Base-by-base conservation (phyloP, 2,329 filamentous ascomycete genomes). In the Fusarium sp. region DNA sequence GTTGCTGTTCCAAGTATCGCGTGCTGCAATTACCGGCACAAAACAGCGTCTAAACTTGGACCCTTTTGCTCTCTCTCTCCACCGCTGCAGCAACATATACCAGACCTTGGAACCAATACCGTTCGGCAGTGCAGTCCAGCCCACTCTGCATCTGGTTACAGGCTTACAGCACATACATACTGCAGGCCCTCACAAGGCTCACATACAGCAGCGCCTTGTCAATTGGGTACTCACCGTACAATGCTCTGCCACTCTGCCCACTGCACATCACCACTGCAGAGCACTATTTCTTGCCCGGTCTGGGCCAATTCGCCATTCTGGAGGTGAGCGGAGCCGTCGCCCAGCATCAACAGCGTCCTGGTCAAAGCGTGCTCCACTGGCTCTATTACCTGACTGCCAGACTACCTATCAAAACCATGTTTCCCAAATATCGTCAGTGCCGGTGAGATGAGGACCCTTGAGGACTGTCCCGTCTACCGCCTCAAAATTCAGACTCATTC, bases 211-310 rank as follows among this genome's bases (percentile, higher is more conserved):
- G 39, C 34, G 15, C 20, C 32, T 55, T 52, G 38, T 56, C 24
- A 15, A 57, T 51, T 65, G 48, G 38, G 53, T 66, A 51, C 60
- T 68, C 65, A 68, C 65, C 65, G 65, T 28, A 28, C 65, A 68
- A 57, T 24, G 34, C 32, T 51, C 56, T 58, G 53, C 53, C 56
- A 58, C 55, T 32, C 34, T 32, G 39, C 34, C 53, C 56, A 58
- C 55, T 32, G 42, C 40, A 45, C 34, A n/a, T 34, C 23, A 34
- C 46, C 14, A 14, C 45, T 24, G 32, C 21, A 34, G 21, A 47
- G n/a, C 46, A 23, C 32, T 14, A 48, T 28, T 28, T 28, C 26
- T 28, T 47, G 32, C 46, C 46, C 46, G 36, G 34, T 51, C 48
- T 32, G 7, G 7, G 20, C n/a, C 20, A 32, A 48, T 24, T n/a